Evolutionary conservation across 176 grass and related monocot species (phyloP).

Genomic region (Dendrocalamus sinicus): DNA sequence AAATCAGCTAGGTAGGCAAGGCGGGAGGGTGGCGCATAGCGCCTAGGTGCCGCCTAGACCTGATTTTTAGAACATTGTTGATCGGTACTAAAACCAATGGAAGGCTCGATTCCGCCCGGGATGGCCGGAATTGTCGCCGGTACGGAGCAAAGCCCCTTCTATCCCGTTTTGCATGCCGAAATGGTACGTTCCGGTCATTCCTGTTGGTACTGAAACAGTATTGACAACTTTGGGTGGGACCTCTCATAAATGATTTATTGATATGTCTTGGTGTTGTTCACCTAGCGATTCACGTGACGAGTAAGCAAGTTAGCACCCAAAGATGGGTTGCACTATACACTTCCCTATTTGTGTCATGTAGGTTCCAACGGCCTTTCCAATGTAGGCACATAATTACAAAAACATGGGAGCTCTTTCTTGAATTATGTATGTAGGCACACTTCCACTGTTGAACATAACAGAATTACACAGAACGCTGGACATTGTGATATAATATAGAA

Average conservation of each 20-base stretch:
- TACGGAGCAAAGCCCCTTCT: too few species aligned
- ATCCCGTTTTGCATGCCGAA: too few species aligned
- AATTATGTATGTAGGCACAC: constrained; percentile 9
- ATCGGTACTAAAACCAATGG: too few species aligned
- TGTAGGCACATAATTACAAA: constrained; percentile 9
- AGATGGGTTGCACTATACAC: background rate
- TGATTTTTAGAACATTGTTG: too few species aligned
- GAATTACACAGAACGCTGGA: background rate
- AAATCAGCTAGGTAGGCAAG: too few species aligned
- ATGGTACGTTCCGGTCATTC: too few species aligned
- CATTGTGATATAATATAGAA: constrained; percentile 4
- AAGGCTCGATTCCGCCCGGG: too few species aligned
- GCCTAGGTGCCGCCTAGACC: too few species aligned
- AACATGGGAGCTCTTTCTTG: background rate
- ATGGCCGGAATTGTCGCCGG: too few species aligned
- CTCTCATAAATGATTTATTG: constrained; percentile 7
- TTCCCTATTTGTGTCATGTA: background rate
- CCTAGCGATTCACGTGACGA: background rate
- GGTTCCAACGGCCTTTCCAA: background rate
- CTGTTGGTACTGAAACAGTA: too few species aligned
- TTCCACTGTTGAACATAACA: background rate
- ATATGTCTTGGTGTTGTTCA: background rate
- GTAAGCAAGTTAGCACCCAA: background rate
- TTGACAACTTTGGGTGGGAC: too few species aligned
- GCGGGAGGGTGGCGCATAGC: too few species aligned